Evolutionary conservation across 208 protist species (phyloP).

Genomic region (Crithidia fasciculata): DNA sequence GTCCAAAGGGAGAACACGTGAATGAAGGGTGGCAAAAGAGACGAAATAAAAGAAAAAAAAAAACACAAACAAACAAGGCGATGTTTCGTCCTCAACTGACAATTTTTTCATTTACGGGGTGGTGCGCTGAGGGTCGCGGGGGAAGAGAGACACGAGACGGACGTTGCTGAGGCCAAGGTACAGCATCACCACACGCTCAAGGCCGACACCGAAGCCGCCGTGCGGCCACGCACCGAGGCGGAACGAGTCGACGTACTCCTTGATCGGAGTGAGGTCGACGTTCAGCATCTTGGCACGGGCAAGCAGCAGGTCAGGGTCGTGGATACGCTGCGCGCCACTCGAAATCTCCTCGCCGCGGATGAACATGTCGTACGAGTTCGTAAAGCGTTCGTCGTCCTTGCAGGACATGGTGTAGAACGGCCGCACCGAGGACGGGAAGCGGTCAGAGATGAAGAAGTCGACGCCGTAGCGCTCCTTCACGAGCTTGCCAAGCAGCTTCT

Average conservation of each 20-base stretch:
- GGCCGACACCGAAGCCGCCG: conserved; percentile 98
- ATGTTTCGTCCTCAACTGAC: too few relatives aligned
- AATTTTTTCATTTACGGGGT: conserved; percentile 72
- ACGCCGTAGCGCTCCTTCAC: conserved; percentile 98
- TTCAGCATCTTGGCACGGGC: conserved; percentile 76
- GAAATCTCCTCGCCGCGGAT: conserved; percentile 99
- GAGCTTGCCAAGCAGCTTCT: conserved; percentile 96
- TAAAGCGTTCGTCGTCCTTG: conserved; percentile 90
- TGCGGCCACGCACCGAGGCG: conserved; percentile 98
- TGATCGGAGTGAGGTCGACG: conserved; percentile 89
- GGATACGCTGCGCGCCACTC: conserved; percentile 99
- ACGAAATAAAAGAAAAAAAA: background rate
- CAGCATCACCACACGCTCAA: conserved; percentile 99
- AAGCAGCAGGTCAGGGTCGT: conserved; percentile 96
- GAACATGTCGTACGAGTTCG: conserved; percentile 99
- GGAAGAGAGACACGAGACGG: conserved; percentile 98
- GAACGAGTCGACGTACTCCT: conserved; percentile 99
- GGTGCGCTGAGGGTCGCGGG: conserved; percentile 97
- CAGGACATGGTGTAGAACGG: conserved; percentile 99
- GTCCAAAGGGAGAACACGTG: background rate
- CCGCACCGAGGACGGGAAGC: conserved; percentile 96
- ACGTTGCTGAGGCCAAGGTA: conserved; percentile 99
- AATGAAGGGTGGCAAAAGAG: background rate
- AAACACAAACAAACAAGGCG: background rate
- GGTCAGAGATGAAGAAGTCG: conserved; percentile 99